Evolutionary conservation across 768 basidiomycete species (phyloP).

Genomic region (Auricularia cornea): DNA sequence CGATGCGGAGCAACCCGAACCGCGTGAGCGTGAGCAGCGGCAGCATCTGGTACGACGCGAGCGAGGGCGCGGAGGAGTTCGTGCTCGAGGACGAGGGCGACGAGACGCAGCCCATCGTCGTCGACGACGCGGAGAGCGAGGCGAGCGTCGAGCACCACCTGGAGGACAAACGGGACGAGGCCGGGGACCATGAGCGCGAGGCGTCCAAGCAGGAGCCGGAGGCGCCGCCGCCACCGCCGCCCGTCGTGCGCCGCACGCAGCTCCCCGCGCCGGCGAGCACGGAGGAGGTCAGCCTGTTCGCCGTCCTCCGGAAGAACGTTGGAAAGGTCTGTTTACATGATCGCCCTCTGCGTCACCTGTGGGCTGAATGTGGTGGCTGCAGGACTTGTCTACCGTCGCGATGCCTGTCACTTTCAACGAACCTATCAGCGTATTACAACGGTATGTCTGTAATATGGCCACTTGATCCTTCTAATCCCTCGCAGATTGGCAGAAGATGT

Average conservation of each 20-base stretch:
- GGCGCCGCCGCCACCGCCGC: constrained; percentile 47
- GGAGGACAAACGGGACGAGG: constrained; percentile 1
- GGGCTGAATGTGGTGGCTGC: neutral
- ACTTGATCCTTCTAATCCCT: too few species aligned
- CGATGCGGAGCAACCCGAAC: constrained; percentile 4
- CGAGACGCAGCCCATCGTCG: constrained; percentile 33
- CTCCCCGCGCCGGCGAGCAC: constrained; percentile 23
- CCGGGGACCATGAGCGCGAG: neutral
- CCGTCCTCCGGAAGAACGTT: constrained; percentile 80
- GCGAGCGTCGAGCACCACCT: constrained; percentile 21
- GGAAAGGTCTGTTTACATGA: constrained; percentile 52
- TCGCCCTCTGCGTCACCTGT: constrained; percentile 2
- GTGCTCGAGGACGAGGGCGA: constrained; percentile 41
- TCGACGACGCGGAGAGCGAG: constrained; percentile 47
- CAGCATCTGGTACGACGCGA: constrained; percentile 72
- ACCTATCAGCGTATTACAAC: constrained; percentile 73
- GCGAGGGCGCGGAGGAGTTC: constrained; percentile 63
- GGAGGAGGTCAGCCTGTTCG: constrained; percentile 77
- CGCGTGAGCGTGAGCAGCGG: constrained; percentile 29
- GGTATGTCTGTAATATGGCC: constrained; percentile 14
- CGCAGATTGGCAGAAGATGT: constrained; percentile 56
- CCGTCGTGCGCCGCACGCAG: constrained; percentile 9
- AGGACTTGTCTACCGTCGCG: constrained; percentile 77
- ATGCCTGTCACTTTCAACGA: constrained; percentile 91
- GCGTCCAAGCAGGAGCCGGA: constrained; percentile 29